These are phyloP conservation scores for Boletus sp. DNA, from an alignment of 768 basidiomycete species.

Conservation along the genomic window DNA sequence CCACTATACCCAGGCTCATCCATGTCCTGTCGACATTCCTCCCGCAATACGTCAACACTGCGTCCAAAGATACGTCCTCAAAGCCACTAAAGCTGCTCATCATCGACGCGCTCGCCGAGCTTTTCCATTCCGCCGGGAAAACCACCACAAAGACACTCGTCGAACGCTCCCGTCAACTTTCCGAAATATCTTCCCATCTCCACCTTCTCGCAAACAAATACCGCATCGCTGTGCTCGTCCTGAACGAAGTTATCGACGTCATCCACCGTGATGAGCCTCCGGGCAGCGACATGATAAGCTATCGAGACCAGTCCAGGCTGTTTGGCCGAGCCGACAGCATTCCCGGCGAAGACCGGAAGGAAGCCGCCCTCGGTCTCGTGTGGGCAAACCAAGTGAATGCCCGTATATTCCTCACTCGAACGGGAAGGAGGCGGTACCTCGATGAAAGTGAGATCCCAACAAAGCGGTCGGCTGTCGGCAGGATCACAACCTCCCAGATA, in stretches of 20 bases:
- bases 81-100: constrained; percentile 76
- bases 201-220: constrained; percentile 66
- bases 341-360: constrained; percentile 60
- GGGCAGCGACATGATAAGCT: constrained; percentile 41
- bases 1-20: constrained; percentile 52
- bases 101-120: constrained; percentile 84
- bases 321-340: constrained; percentile 65
- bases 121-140: constrained; percentile 67
- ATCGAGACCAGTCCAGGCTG: constrained; percentile 71
- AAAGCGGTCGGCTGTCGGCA: constrained; percentile 22
- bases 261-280: constrained; percentile 39
- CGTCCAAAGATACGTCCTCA: constrained; percentile 25
- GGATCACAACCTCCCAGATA: neutral
- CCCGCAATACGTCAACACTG: constrained; percentile 46
- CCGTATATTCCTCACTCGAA: constrained; percentile 79
- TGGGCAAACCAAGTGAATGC: constrained; percentile 94
- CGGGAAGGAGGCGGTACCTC: constrained; percentile 61
- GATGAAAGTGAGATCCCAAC: constrained; percentile 33
- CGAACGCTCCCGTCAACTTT: constrained; percentile 69
- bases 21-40: constrained; percentile 53
- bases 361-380: constrained; percentile 81
- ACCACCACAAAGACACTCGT: constrained; percentile 60
- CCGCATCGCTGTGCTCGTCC: constrained; percentile 69
- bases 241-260: constrained; percentile 89
- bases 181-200: constrained; percentile 62